Evolutionary conservation across 371 early-diverging fungal genomes (phyloP).

Genomic region (Mucor velutinosus): DNA sequence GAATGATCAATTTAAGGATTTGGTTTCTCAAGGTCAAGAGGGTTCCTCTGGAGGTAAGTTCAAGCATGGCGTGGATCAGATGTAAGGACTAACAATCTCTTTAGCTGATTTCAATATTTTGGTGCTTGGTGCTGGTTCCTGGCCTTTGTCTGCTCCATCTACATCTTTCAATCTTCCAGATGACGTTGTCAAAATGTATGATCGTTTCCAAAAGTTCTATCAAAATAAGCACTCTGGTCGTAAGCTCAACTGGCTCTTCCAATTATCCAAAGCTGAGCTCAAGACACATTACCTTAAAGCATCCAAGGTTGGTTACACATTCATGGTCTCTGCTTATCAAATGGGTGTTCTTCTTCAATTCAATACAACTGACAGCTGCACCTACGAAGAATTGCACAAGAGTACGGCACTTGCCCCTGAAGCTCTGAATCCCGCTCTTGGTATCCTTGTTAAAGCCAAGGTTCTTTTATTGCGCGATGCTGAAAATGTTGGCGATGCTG

Average conservation of each 20-base stretch:
- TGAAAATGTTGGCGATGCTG: slow-evolving; percentile 54
- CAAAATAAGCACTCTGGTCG: slow-evolving; percentile 82
- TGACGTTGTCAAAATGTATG: slow-evolving; percentile 77
- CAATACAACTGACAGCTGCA: slow-evolving; percentile 67
- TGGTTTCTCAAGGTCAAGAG: slow-evolving; percentile 46
- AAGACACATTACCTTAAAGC: slow-evolving; percentile 79
- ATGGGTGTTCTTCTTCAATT: slow-evolving; percentile 90
- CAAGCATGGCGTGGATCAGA: not conserved
- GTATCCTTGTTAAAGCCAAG: slow-evolving; percentile 82
- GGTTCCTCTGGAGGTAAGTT: slow-evolving; percentile 42
- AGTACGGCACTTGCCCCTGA: slow-evolving; percentile 76
- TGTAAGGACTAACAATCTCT: not conserved
- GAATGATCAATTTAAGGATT: slow-evolving; percentile 64
- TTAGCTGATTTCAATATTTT: slow-evolving; percentile 83
- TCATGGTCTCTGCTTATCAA: slow-evolving; percentile 86
- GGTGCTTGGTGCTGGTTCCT: slow-evolving; percentile 84
- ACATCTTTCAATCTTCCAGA: slow-evolving; percentile 84
- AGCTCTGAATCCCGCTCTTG: slow-evolving; percentile 69
- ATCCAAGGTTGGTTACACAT: slow-evolving; percentile 70
- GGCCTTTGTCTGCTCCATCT: slow-evolving; percentile 86
- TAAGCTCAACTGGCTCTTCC: slow-evolving; percentile 92
- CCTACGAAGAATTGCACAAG: slow-evolving; percentile 65
- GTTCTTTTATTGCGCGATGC: slow-evolving; percentile 61
- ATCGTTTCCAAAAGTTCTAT: slow-evolving; percentile 84
- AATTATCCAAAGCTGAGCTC: slow-evolving; percentile 86